Conservation (phyloP, 2,329 filamentous ascomycete species). For the Diaporthe velutina region DNA sequence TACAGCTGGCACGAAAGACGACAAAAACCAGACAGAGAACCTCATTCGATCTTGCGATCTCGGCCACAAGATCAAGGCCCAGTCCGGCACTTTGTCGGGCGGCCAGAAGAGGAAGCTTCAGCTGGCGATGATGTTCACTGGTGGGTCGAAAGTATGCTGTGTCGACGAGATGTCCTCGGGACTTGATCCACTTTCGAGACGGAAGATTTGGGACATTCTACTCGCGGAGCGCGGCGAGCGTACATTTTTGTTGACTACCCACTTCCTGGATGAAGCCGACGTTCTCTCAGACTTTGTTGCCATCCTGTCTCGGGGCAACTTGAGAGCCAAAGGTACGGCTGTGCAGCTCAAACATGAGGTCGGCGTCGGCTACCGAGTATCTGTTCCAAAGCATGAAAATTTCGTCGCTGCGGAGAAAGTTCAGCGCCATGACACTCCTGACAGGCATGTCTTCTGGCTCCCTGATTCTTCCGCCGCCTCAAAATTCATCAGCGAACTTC, state of each 20-base stretch:
- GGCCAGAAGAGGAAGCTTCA: conserved; percentile 95
- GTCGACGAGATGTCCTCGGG: conserved; percentile 93
- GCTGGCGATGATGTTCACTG: conserved; percentile 94
- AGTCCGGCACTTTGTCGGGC: conserved; percentile 84
- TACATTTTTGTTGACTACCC: conserved; percentile 90
- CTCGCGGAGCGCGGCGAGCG: conserved; percentile 84
- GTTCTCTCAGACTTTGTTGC: conserved; percentile 89
- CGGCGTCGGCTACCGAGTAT: conserved; percentile 87
- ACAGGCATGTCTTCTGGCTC: conserved; percentile 78
- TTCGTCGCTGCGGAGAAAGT: conserved; percentile 23
- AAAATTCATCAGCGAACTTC: conserved; percentile 76
- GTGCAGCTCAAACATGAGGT: conserved; percentile 86
- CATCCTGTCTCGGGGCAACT: conserved; percentile 85
- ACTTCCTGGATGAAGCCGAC: conserved; percentile 95
- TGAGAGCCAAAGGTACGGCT: conserved; percentile 86
- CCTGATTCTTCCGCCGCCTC: conserved; percentile 78
- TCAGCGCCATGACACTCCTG: conserved; percentile 14
- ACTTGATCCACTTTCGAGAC: conserved; percentile 85
- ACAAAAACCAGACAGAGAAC: conserved; percentile 69
- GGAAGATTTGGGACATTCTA: conserved; percentile 96
- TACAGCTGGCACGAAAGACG: conserved; percentile 59
- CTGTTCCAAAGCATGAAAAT: conserved; percentile 61
- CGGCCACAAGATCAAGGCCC: conserved; percentile 77
- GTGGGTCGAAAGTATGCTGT: conserved; percentile 85
- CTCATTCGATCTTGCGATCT: conserved; percentile 82